Base-by-base conservation (phyloP, 1,284 basidiomycete species). In the Tylopilus microsporus region DNA sequence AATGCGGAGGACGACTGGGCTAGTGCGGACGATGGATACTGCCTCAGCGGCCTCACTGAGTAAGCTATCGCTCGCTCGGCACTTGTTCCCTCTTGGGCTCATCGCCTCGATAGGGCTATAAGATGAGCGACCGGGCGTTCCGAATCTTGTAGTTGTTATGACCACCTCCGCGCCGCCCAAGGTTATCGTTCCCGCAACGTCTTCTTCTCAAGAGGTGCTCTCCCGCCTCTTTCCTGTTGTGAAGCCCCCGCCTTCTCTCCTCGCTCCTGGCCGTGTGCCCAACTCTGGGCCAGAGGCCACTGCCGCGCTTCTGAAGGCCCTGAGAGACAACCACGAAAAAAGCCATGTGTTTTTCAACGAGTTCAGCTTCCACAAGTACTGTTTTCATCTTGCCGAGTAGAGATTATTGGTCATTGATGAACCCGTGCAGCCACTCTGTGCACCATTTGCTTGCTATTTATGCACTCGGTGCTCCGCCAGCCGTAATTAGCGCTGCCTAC, bases 301-400 rank as follows among this genome's bases (percentile, higher is more conserved):
- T 11, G 67, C 71, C 19, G 71, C 74, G 2, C 67, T 85, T 5
- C 71, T 74, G 7, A 72, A 74, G 34, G 72, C 78, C 0, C 74
- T 87, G 53, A 78, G 77, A 59, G 77, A 84, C 53, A 84, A 88
- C 63, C 81, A 85, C 60, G 73, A 77, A 47, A 77, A 76, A 18
- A 80, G 78, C 73, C 84, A 87, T 63, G 75, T 80, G 45, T 87
- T 83, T 68, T 85, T 86, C 73, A 85, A 86, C 60, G 76, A 84
- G 21, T 73, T 69, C 57, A 75, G 77, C 2, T 86, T 82, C 63
- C 84, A 87, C 72, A 86, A 86, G 81, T 81, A 63, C 34, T 69
- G 60, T 15, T 48, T 48, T 19, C 49, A 47, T 41, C 32, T 49
- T 7, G 5, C 42, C 11, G 9, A n/a, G 48, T 4, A 16, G n/a